phyloP scores from a whole-genome alignment of 441 rosid species.

The Viola pubescens region DNA sequence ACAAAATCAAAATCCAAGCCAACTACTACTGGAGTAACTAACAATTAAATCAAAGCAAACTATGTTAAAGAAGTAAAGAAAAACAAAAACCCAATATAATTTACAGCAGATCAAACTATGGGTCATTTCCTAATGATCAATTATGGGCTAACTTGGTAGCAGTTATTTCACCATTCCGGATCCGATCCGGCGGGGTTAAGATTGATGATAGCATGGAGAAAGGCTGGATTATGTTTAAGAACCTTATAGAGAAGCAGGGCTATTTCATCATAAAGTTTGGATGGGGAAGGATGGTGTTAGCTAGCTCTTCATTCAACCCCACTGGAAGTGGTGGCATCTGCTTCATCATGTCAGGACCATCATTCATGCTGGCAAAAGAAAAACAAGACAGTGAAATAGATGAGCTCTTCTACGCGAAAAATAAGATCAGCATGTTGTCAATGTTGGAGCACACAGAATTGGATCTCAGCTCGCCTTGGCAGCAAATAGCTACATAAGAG shows the following conservation, averaged over 20 bases:
- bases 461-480: background rate
- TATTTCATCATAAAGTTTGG: slow-evolving; percentile 19
- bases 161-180: slow-evolving; percentile 1
- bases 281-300: slow-evolving; percentile 23
- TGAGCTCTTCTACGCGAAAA: background rate
- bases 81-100: background rate
- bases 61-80: background rate
- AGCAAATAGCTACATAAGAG: background rate
- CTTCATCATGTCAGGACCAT: slow-evolving; percentile 35
- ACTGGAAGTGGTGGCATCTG: slow-evolving; percentile 51
- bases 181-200: no score
- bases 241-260: slow-evolving; percentile 6
- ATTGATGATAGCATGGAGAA: background rate
- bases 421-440: background rate
- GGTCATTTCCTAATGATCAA: slow-evolving; percentile 3
- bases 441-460: background rate
- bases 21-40: background rate
- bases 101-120: slow-evolving; percentile 9
- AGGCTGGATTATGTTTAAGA: background rate
- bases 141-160: slow-evolving; percentile 5
- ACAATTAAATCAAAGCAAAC: no score
- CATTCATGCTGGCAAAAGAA: slow-evolving; percentile 35
- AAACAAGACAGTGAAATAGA: background rate
- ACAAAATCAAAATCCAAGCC: background rate
- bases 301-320: slow-evolving; percentile 31